Base-by-base conservation (phyloP, 2,329 filamentous ascomycete genomes). In the Cytospora leucostoma region DNA sequence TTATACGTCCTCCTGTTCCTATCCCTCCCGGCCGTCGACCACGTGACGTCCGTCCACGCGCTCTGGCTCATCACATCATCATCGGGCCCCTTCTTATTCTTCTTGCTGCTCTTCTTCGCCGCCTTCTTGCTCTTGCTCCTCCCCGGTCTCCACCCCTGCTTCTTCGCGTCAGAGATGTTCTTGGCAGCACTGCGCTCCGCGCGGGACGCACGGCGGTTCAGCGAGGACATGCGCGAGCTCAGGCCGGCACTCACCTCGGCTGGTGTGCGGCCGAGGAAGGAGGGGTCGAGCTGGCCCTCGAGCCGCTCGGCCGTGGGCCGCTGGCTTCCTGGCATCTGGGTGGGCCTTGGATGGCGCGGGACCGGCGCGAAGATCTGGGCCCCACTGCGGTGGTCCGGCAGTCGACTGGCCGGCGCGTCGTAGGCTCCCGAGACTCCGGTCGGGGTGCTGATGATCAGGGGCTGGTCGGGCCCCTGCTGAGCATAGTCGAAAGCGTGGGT, bases 391-490 rank as follows among this genome's bases (percentile, higher is more conserved):
- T 56, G 71, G 15, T 71, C 69, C n/a, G 74, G 73, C 19, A 70
- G 70, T 35, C 71, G 73, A 12, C 74, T 74, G 7, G 69, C 70
- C 2, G 80, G 79, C 1, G 74, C 69, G 62, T 86, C 84, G 66
- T 80, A 84, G 1, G 80, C 82, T 3, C 84, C 84, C 0, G 78
- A 75, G 10, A 86, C 78, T 17, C 84, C 84, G 11, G 74, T 79
- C 1, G 84, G 84, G 4, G 84, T 87, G 71, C 84, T 87, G 71
- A 87, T 86, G 60, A 87, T 87, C 33, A 87, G 76, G 4, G 84
- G 84, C 59, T 81, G 80, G 44, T 86, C 83, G 33, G 81, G 75
- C 4, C 67, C 65, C 6, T 70, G 70, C 17, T 71, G 65, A 13
- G 70, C 64, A 27, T 66, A 51, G 37, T 65, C 58, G 64, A 49